Base-by-base conservation (phyloP, 1,284 basidiomycete species). In the Tylopilus orsonianus region DNA sequence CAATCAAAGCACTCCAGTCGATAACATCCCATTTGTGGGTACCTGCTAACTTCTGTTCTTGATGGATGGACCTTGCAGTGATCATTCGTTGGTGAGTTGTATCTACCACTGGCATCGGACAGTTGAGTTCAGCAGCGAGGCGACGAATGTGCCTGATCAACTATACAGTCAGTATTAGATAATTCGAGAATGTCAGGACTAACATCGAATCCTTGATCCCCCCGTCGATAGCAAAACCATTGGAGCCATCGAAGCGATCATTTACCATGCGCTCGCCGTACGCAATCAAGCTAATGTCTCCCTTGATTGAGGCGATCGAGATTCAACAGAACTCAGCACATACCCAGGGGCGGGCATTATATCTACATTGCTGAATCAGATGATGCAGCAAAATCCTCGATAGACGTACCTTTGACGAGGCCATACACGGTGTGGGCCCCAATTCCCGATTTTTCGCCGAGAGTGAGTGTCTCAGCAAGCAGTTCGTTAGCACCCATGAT, bases 191-290 rank as follows among this genome's bases (percentile, higher is more conserved):
- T 12, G 19, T 14, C 8, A 43, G 8, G 14, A 40, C 61, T 23
- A n/a, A 68, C 62, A 62, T 14, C 0, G 83, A 81, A 62, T 95
- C 92, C 60, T 92, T 92, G 60, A 95, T 82, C n/a, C 92, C 93
- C 14, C 90, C 90, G 32, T 87, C 84, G 46, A 95, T 80, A n/a
- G 85, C 75, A 66, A 96, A 95, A n/a, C 92, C 93, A 33, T 75
- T 75, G 8, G 78, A 74, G 16, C 84, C 88, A 53, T 92, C 84
- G 62, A 93, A 95, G 30, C 80, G 72, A 69, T 91, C 81, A 45
- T 80, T 68, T 2, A 80, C 65, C 73, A 92, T 88, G 61, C 83
- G 84, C 34, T 80, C 75, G 23, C 79, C 79, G 58, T 87, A 88
- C n/a, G 74, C 69, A 43, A 83, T 55, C 41, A 80, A 67, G 33